Base-by-base conservation (phyloP, 2,329 filamentous ascomycete species). In the Venturiaceae sp. region DNA sequence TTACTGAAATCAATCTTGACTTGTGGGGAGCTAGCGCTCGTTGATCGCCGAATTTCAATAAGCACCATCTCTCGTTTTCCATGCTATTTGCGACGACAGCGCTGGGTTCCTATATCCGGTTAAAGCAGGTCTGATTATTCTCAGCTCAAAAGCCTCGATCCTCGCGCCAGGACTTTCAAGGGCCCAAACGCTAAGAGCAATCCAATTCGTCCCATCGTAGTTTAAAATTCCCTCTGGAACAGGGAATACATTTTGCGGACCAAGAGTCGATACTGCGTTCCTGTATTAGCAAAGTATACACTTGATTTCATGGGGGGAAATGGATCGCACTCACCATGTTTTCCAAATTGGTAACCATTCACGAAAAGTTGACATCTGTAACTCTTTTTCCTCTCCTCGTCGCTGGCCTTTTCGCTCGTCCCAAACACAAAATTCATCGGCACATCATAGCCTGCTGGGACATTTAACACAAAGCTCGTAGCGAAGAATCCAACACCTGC, bases 341-440 rank as follows among this genome's bases (percentile, higher is more conserved):
- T 84, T 3, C 81, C 83, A 62, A 84, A 90, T 68, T 91, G 87
- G 69, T 84, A 91, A 1, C 87, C 88, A 64, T 91, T 91, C 47
- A 91, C 83, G 66, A 81, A 91, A 5, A 91, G 71, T 64, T 86
- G 80, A 1, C 77, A 82, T 19, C 86, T 77, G 62, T 86, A 87
- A 74, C 63, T 88, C 85, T 3, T 66, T 62, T 67, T 85, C 86
- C 62, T 80, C 69, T 23, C 23, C 9, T 50, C 11, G 11, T 50
- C 44, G 9, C 44, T 23, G 44, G 11, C 8, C 8, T 39, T 75
- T 33, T 62, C 67, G 11, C 47, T 52, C 53, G 70, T 70, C 19
- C 65, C 58, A 66, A 87, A 85, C 1, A 74, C 74, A 63, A 88
- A 85, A 0, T 75, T 75, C 1, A 87, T 64, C 0, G 84, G 84